These are phyloP conservation scores for Lachnellula subtilissima DNA, from an alignment of 2,329 filamentous ascomycete species.

Conservation along the genomic window DNA sequence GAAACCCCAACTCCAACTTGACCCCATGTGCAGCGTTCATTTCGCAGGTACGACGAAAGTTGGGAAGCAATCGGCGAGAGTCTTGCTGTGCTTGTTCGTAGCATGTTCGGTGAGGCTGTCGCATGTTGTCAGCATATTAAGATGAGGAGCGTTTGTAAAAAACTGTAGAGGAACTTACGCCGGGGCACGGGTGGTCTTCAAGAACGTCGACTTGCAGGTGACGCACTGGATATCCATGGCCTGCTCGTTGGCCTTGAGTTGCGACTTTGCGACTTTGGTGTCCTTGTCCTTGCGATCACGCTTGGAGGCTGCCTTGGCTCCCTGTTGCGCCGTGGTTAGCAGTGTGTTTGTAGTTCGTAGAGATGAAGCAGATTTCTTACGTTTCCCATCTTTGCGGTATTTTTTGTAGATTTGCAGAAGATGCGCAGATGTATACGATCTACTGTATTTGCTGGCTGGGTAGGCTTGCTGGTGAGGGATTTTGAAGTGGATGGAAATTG, in stretches of 20 bases:
- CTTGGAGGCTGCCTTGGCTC: conserved; percentile 66
- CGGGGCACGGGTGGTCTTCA: conserved; percentile 70
- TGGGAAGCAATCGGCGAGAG: conserved; percentile 67
- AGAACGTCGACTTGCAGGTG: conserved; percentile 72
- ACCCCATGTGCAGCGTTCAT: neutral
- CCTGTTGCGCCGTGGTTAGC: conserved; percentile 35
- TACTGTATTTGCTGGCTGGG: no score
- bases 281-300: conserved; percentile 68
- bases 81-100: conserved; percentile 71
- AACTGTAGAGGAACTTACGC: conserved; percentile 46
- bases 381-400: conserved; percentile 26
- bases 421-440: neutral
- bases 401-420: neutral
- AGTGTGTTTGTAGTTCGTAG: conserved; percentile 1
- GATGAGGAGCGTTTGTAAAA: neutral
- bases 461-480: neutral
- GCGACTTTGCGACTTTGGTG: conserved; percentile 56
- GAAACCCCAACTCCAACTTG: neutral
- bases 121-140: neutral
- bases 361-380: conserved; percentile 8
- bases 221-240: conserved; percentile 74
- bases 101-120: conserved; percentile 65
- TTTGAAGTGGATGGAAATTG: neutral
- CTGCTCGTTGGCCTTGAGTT: conserved; percentile 65
- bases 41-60: conserved; percentile 30